Conservation (phyloP, 2,329 filamentous ascomycete species). For the Talaromyces sp. region DNA sequence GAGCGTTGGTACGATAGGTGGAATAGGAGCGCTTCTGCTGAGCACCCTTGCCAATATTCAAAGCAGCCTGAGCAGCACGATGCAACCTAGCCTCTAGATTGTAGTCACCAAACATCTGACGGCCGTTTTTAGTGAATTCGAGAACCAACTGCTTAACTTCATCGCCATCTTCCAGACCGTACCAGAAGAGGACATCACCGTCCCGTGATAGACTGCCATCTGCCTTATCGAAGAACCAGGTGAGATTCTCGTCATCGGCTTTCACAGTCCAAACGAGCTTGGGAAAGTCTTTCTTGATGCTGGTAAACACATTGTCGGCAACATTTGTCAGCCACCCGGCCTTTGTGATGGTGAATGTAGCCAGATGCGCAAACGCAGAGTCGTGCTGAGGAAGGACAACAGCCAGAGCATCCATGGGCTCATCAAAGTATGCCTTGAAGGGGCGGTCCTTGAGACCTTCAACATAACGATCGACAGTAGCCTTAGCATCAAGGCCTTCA, state of each 20-base stretch:
- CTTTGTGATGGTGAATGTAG: slow-evolving; percentile 89
- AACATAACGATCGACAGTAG: slow-evolving; percentile 81
- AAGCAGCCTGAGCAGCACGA: slow-evolving; percentile 66
- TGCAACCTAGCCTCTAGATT: slow-evolving; percentile 84
- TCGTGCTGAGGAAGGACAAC: slow-evolving; percentile 70
- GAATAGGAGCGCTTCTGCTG: slow-evolving; percentile 66
- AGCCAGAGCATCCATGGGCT: slow-evolving; percentile 85
- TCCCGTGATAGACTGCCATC: slow-evolving; percentile 83
- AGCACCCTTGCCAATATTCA: slow-evolving; percentile 48
- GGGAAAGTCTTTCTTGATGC: slow-evolving; percentile 88
- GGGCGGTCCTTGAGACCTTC: slow-evolving; percentile 68
- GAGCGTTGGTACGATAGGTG: slow-evolving; percentile 44
- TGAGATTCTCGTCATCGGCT: slow-evolving; percentile 91
- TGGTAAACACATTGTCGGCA: slow-evolving; percentile 88
- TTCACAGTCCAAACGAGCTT: slow-evolving; percentile 95
- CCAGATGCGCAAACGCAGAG: slow-evolving; percentile 70
- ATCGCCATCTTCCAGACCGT: slow-evolving; percentile 74
- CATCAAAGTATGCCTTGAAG: slow-evolving; percentile 93
- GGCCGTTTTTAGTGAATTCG: slow-evolving; percentile 76
- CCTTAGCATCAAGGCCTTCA: slow-evolving; percentile 72
- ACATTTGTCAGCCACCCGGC: slow-evolving; percentile 91
- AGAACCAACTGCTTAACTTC: slow-evolving; percentile 79
- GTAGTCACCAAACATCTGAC: slow-evolving; percentile 81
- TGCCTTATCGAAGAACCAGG: slow-evolving; percentile 97
- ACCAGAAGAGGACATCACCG: slow-evolving; percentile 94